These are phyloP conservation scores for Globisporangium middletonii DNA, from an alignment of 352 stramenopile genomes.

Conservation along the genomic window DNA sequence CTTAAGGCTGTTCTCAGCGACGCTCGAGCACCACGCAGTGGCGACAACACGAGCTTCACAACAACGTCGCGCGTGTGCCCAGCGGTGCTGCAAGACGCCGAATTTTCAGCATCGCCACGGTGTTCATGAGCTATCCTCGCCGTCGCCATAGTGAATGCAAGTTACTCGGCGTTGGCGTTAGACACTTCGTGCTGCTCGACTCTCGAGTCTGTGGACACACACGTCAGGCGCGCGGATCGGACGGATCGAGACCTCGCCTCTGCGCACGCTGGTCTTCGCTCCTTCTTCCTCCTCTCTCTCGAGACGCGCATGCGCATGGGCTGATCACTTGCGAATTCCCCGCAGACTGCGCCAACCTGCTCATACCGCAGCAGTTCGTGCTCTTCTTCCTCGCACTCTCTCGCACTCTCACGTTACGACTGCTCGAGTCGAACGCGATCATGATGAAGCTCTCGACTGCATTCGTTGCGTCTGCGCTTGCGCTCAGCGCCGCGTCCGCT, in stretches of 20 bases:
- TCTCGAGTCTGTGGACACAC: background rate
- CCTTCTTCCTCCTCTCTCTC: background rate
- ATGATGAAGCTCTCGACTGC: conserved; percentile 10
- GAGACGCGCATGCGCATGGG: background rate
- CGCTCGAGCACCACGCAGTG: too few species aligned
- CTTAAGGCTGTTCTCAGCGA: too few species aligned
- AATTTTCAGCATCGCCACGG: too few species aligned
- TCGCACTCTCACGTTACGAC: background rate
- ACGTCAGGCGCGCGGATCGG: background rate
- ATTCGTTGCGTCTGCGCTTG: conserved; percentile 9
- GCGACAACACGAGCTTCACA: too few species aligned
- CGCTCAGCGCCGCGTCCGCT: conserved; percentile 13
- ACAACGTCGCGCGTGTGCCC: too few species aligned
- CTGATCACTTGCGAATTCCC: conserved; percentile 10
- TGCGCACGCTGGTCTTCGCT: background rate
- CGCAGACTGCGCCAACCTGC: conserved; percentile 2
- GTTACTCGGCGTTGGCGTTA: background rate
- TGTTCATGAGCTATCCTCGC: background rate
- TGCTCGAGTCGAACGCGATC: background rate
- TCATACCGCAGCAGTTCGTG: background rate
- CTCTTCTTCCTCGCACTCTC: background rate
- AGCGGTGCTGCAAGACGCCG: too few species aligned
- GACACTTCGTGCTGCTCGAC: background rate
- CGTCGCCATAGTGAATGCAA: background rate
- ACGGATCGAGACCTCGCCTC: conserved; percentile 5